These are phyloP conservation scores for Beverwykella pulmonaria DNA, from an alignment of 495 filamentous ascomycete genomes.

Conservation along the genomic window DNA sequence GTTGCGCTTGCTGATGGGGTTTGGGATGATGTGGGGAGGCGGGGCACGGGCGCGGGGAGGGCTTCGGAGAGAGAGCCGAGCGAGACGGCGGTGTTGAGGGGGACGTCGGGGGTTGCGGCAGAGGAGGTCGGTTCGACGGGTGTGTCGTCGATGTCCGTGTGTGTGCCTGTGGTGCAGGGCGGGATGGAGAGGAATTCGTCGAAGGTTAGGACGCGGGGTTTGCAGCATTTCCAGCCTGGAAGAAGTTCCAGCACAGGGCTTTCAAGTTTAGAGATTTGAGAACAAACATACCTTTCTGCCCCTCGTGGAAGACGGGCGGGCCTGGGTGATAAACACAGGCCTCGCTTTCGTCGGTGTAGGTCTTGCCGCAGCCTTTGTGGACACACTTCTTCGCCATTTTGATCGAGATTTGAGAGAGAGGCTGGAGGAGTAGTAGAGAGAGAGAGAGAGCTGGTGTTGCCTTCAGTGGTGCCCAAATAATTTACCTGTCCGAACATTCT, in stretches of 20 bases:
- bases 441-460: neutral
- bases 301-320: constrained; percentile 95
- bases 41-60: constrained; percentile 25
- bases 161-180: constrained; percentile 91
- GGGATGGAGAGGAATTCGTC: constrained; percentile 96
- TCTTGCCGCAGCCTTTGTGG: constrained; percentile 92
- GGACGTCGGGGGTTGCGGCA: constrained; percentile 50
- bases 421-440: neutral
- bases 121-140: constrained; percentile 53
- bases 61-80: constrained; percentile 20
- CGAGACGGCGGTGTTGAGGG: constrained; percentile 16
- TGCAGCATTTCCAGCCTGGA: constrained; percentile 99
- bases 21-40: constrained; percentile 16
- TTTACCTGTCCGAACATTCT: constrained; percentile 26
- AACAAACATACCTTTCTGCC: constrained; percentile 80
- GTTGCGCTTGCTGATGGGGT: constrained; percentile 51
- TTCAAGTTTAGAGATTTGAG: constrained; percentile 8
- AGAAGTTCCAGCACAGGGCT: constrained; percentile 20
- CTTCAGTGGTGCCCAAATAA: neutral
- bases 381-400: constrained; percentile 88
- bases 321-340: constrained; percentile 91
- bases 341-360: constrained; percentile 80
- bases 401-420: neutral
- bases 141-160: constrained; percentile 82
- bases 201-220: constrained; percentile 94